phyloP scores from a whole-genome alignment of 345 rosid species.

The Geranium rotundifolium region DNA sequence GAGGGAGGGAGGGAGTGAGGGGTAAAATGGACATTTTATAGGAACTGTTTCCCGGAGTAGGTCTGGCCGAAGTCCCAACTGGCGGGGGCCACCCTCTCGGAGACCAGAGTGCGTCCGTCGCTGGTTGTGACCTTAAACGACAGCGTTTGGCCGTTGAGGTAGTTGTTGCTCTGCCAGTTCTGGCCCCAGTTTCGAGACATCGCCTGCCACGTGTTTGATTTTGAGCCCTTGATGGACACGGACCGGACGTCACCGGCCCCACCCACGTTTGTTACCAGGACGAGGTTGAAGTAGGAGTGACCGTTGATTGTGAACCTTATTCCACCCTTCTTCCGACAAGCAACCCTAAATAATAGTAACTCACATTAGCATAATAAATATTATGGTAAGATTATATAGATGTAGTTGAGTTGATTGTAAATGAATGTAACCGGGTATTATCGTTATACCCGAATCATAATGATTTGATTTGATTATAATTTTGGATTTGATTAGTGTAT shows the following conservation, averaged over 20 bases:
- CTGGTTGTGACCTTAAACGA: slow-evolving; percentile 48
- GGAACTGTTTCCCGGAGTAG: slow-evolving; percentile 40
- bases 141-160: slow-evolving; percentile 45
- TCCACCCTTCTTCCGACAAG: slow-evolving; percentile 40
- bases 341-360: slow-evolving; percentile 22
- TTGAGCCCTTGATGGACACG: slow-evolving; percentile 35
- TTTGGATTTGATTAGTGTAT: too few species aligned
- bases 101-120: slow-evolving; percentile 33
- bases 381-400: too few species aligned
- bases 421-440: too few species aligned
- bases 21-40: background rate
- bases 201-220: slow-evolving; percentile 33
- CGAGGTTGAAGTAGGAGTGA: slow-evolving; percentile 58
- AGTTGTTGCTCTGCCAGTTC: slow-evolving; percentile 53
- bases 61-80: slow-evolving; percentile 52
- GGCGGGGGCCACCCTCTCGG: slow-evolving; percentile 30
- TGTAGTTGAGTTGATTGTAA: too few species aligned
- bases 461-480: too few species aligned
- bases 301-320: slow-evolving; percentile 52
- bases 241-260: slow-evolving; percentile 46
- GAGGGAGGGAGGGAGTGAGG: too few species aligned
- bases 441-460: too few species aligned
- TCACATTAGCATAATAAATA: too few species aligned
- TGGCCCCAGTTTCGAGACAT: slow-evolving; percentile 63
- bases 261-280: slow-evolving; percentile 43